Evolutionary conservation across 1,284 basidiomycete genomes (phyloP).

Genomic region (Microbotryum violaceum): DNA sequence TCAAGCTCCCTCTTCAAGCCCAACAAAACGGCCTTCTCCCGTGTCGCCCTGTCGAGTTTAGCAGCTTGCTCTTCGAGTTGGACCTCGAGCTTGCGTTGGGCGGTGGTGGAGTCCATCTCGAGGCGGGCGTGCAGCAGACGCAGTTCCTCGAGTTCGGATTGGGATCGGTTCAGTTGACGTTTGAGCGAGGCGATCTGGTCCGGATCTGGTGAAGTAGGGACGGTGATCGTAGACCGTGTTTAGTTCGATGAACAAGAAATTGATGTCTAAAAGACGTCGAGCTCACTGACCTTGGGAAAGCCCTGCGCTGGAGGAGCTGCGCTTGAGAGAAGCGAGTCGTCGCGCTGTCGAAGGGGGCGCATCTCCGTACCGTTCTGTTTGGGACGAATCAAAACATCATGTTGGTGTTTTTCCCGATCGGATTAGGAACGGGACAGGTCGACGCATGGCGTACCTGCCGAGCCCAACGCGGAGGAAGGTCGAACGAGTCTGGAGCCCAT

Average conservation of each 20-base stretch:
- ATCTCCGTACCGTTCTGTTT: no score
- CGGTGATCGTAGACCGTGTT: neutral
- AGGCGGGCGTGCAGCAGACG: slow-evolving; percentile 15
- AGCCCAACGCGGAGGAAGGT: no score
- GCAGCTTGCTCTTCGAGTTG: slow-evolving; percentile 15
- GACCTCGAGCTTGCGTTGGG: slow-evolving; percentile 6
- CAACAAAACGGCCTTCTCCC: slow-evolving; percentile 27
- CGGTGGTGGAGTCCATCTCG: slow-evolving; percentile 9
- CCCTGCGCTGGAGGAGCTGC: slow-evolving; percentile 15
- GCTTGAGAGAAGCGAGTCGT: slow-evolving; percentile 8
- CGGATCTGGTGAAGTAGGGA: slow-evolving; percentile 10
- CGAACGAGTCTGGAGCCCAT: no score
- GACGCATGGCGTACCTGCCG: no score
- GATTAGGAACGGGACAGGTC: no score
- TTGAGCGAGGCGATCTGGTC: slow-evolving; percentile 19
- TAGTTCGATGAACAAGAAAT: neutral
- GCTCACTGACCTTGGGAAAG: slow-evolving; percentile 13
- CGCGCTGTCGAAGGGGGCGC: neutral
- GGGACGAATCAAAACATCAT: no score
- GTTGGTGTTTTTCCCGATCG: no score
- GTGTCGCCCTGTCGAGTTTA: slow-evolving; percentile 27
- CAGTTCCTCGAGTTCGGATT: slow-evolving; percentile 17
- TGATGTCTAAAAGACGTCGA: no score
- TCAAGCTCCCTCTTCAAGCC: slow-evolving; percentile 25
- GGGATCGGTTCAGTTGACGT: slow-evolving; percentile 19